Evolutionary conservation across 2,329 filamentous ascomycete genomes (phyloP).

Genomic region (Xylaria digitata): DNA sequence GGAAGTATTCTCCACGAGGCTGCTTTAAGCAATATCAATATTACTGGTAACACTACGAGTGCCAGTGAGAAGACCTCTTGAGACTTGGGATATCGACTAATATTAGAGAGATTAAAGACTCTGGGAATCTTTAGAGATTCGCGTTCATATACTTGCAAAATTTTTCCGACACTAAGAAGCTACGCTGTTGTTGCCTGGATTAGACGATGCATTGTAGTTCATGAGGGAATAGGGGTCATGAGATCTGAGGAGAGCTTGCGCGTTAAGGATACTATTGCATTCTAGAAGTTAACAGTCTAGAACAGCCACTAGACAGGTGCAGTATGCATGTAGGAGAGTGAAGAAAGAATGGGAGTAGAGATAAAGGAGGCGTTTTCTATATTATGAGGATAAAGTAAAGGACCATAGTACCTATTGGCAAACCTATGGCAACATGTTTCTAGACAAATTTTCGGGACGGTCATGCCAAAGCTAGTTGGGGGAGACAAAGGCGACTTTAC

Average conservation of each 20-base stretch:
- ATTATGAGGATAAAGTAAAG: background rate
- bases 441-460: background rate
- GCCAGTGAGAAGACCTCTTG: background rate
- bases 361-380: background rate
- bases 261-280: background rate
- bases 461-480: too few relatives aligned
- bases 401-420: background rate
- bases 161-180: too few relatives aligned
- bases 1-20: background rate
- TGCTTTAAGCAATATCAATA: background rate
- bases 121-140: background rate
- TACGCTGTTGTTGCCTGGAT: background rate
- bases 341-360: background rate
- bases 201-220: background rate
- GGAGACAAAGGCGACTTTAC: too few relatives aligned
- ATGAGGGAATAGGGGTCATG: conserved; percentile 1
- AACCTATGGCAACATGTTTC: background rate
- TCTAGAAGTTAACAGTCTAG: background rate
- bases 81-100: background rate
- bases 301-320: background rate
- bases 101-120: too few relatives aligned
- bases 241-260: background rate
- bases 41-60: background rate
- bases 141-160: background rate
- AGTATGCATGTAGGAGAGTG: background rate